Evolutionary conservation across 2,329 filamentous ascomycete genomes (phyloP), one percentile per base, ranked within the genome.

Genomic region (Sarocladium strictum): DNA sequence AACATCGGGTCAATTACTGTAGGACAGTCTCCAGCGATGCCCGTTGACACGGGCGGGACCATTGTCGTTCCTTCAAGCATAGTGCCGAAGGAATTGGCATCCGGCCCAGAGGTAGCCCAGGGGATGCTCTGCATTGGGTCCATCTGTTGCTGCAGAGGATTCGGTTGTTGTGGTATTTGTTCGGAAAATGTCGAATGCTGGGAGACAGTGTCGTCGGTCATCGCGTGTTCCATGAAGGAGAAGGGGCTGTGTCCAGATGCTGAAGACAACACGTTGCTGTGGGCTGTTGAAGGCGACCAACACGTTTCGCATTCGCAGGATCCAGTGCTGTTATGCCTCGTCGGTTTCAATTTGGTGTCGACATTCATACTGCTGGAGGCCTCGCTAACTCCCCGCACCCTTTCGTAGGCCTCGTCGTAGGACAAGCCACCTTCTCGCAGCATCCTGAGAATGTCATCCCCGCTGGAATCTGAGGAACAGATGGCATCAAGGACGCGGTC

Each of bases 111-210:
- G 3, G 17, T n/a, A 10, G 47, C 47, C 47, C 47, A 51, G 12
- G 47, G 47, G 12, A 51, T 51, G 47, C 47, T 51, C 47, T 51
- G 47, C 29, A 51, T 51, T 35, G 47, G 47, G 17, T 51, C 29
- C 47, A 51, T 51, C 47, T 51, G 47, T 19, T 51, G 47, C 15
- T 51, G 47, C 3, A 51, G 47, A 9, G 23, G 10, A 21, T 51
- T 21, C 4, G 47, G 11, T n/a, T 51, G 47, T 23, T 51, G 47
- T 35, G 47, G 27, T 19, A 35, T 19, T 23, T 51, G 26, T 3
- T 51, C 47, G 12, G 47, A 51, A 3, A 21, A 21, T n/a, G n/a
- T 21, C 7, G 47, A 33, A 2, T 5, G 27, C 27, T 51, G 47
- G 4, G 47, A 51, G 3, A 27, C 12, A 11, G 27, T 21, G 10